Evolutionary conservation across 2,329 filamentous ascomycete genomes (phyloP), one percentile per base, ranked within the genome.

Genomic region (Colletotrichum magnum): DNA sequence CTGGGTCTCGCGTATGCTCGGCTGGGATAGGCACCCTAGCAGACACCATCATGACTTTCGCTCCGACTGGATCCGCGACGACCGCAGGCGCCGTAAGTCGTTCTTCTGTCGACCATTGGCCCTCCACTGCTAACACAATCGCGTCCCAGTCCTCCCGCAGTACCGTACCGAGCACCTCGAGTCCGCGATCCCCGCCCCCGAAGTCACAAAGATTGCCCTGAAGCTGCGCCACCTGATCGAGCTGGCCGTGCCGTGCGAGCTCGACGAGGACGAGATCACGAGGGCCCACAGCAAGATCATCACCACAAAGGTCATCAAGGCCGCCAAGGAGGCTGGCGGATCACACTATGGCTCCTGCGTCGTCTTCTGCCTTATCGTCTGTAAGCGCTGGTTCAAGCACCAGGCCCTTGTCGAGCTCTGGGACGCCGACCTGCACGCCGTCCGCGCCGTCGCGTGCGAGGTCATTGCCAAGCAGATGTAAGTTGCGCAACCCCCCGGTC

Each of bases 181-280:
- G 50, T 90, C 93, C 12, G 90, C 92, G 32, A 90, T 95, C 43
- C 89, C 93, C 1, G 86, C 95, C 13, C 85, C 88, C 69, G 92
- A 96, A 75, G 95, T 98, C 71, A 98, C 95, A 70, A 95, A 95
- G 78, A 87, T 97, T 64, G 95, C 95, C 28, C 88, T 99, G 16
- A 93, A 94, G 66, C 86, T 99, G 72, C 97, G 95, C 75, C 94
- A 97, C 78, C 90, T 97, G 74, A 90, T 99, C 75, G 94, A 97
- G 80, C 89, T 94, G 78, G 92, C 94, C 64, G 89, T 99, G 28
- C 93, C 95, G 1, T 98, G 94, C 83, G 96, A 99, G 80, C 86
- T 99, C 47, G 92, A 96, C 67, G 90, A 93, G 77, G 86, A 86
- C 5, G 84, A 88, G 64, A 86, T 99, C 77, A 96, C 93, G 4